Evolutionary conservation across 495 filamentous ascomycete genomes (phyloP).

Genomic region (Barbatosphaeria neglecta): DNA sequence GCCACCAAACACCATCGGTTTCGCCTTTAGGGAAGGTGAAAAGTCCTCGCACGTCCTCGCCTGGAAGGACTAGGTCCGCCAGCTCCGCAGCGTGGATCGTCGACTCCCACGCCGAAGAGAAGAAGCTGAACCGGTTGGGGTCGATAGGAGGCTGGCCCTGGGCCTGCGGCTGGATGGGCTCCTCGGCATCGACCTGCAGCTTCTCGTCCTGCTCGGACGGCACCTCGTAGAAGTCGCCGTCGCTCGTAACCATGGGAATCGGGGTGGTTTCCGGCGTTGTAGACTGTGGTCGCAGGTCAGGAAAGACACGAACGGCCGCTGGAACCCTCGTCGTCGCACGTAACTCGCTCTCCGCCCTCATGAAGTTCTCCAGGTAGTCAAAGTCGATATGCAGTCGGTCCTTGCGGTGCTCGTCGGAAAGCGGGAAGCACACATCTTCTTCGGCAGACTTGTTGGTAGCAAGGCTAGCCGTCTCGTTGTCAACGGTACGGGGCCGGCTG

Average conservation of each 20-base stretch:
- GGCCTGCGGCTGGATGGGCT: constrained; percentile 6
- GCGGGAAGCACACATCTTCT: constrained; percentile 79
- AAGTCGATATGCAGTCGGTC: constrained; percentile 60
- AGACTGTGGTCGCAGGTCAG: constrained; percentile 38
- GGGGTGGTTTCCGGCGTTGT: constrained; percentile 4
- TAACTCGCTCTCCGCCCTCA: constrained; percentile 39
- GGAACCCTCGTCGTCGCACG: constrained; percentile 31
- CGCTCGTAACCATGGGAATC: constrained; percentile 24
- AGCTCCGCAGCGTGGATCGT: constrained; percentile 84
- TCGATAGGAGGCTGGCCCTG: constrained; percentile 28
- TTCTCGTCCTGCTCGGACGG: constrained; percentile 32
- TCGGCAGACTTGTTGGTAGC: constrained; percentile 47
- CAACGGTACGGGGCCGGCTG: constrained; percentile 33
- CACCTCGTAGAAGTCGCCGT: constrained; percentile 37
- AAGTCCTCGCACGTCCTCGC: constrained; percentile 77
- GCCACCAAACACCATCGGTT: constrained; percentile 80
- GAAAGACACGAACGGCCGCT: constrained; percentile 41
- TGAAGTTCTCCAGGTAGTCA: constrained; percentile 77
- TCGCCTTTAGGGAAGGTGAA: constrained; percentile 64
- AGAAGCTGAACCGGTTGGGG: constrained; percentile 81
- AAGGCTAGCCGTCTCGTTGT: constrained; percentile 35
- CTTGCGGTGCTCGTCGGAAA: constrained; percentile 35
- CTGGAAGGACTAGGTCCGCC: constrained; percentile 75
- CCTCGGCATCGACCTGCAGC: constrained; percentile 8
- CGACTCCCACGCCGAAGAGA: constrained; percentile 83